Conservation (phyloP, 2,329 filamentous ascomycete genomes). For the Domatiomyces catenatus region DNA sequence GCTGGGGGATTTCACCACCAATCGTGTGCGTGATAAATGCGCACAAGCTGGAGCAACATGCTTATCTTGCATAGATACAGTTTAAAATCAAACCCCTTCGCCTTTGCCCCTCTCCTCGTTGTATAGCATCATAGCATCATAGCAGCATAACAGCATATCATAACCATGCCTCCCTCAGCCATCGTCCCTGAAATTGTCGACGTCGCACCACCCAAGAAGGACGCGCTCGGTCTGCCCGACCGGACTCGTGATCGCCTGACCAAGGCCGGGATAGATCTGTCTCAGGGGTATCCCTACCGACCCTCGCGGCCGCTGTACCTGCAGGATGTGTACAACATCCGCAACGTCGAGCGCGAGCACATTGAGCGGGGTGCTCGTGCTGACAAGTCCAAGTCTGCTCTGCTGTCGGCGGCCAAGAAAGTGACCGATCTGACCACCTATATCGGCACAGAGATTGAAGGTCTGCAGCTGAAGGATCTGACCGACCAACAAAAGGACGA, state of each 20-base stretch:
- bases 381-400: constrained; percentile 31
- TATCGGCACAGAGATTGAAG: constrained; percentile 30
- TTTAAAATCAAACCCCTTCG: no score
- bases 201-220: constrained; percentile 46
- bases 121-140: constrained; percentile 7
- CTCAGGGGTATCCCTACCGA: constrained; percentile 55
- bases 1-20: no score
- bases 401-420: constrained; percentile 23
- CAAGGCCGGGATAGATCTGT: constrained; percentile 55
- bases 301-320: constrained; percentile 52
- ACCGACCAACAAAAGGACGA: constrained; percentile 50
- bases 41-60: no score
- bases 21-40: no score
- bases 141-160: constrained; percentile 6
- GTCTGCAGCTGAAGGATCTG: constrained; percentile 36
- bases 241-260: constrained; percentile 43
- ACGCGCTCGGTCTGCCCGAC: constrained; percentile 47
- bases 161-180: constrained; percentile 40
- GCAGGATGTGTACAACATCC: constrained; percentile 53
- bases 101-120: no score
- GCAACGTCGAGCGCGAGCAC: constrained; percentile 40
- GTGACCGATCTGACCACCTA: constrained; percentile 36
- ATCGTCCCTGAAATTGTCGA: constrained; percentile 50
- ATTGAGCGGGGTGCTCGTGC: constrained; percentile 49
- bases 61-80: no score